Evolutionary conservation across 2,329 filamentous ascomycete species (phyloP).

Genomic region (Clathrospora elynae): DNA sequence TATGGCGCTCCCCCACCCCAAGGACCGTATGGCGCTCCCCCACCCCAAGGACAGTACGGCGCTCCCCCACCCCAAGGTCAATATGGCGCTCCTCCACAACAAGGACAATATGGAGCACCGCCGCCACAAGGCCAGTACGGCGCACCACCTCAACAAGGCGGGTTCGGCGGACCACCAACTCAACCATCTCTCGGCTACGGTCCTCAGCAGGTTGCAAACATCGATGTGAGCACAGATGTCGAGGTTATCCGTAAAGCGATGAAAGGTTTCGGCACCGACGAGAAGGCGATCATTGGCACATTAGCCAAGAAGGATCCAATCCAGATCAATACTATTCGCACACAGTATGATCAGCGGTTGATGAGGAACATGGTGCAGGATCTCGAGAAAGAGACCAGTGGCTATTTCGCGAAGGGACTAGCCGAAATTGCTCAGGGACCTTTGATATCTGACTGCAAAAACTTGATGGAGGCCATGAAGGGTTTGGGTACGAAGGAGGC

Average conservation of each 20-base stretch:
- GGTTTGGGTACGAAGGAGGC: conserved; percentile 85
- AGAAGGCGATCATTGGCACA: conserved; percentile 72
- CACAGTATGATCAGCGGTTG: conserved; percentile 66
- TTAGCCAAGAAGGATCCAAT: conserved; percentile 76
- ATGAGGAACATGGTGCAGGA: conserved; percentile 72
- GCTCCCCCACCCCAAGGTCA: conserved; percentile 29
- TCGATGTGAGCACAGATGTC: conserved; percentile 70
- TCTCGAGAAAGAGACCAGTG: conserved; percentile 74
- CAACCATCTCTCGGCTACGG: conserved; percentile 73
- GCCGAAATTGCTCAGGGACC: conserved; percentile 79
- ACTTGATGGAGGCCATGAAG: conserved; percentile 72
- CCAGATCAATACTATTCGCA: conserved; percentile 69
- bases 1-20: conserved; percentile 18
- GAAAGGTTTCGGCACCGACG: conserved; percentile 93
- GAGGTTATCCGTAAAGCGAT: conserved; percentile 78
- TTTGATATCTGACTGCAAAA: conserved; percentile 73
- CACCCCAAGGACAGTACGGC: conserved; percentile 24
- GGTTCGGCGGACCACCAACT: conserved; percentile 47
- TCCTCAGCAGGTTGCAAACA: conserved; percentile 62
- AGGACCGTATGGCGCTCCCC: conserved; percentile 12
- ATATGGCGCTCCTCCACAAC: conserved; percentile 39
- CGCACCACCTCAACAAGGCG: conserved; percentile 28
- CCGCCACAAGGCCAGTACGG: conserved; percentile 30
- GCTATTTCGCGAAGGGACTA: conserved; percentile 75
- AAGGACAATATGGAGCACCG: conserved; percentile 28